Base-by-base conservation (phyloP, 1,284 basidiomycete genomes). In the Cerioporus squamosus region DNA sequence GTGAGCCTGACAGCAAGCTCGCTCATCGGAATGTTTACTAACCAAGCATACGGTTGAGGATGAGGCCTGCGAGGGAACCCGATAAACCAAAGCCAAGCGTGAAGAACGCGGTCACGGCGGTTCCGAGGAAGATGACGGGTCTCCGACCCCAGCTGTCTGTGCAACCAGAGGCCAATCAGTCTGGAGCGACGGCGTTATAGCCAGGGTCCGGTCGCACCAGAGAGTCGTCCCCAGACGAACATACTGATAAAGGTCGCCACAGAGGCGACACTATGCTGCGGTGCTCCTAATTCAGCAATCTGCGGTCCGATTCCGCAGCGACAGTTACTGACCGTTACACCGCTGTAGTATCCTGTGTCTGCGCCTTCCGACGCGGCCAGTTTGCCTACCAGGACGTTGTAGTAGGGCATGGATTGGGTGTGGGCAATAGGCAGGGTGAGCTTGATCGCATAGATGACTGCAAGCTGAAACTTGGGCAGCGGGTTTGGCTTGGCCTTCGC, bases 141-240 rank as follows among this genome's bases (percentile, higher is more conserved):
- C 81, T 79, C 8, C 87, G 79, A 6, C 87, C 88, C 24, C 84
- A 71, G 45, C 77, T 68, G 65, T 88, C 86, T 82, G 80, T 81
- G 7, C 8, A 24, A 7, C 15, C 23, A 3, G 15, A 9, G 38
- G 33, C 14, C 2, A n/a, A 8, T 18, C 3, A n/a, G 17, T 15
- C 15, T 36, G 5, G 29, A 17, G 10, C 45, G 17, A 10, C 15
- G 29, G 20, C n/a, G n/a, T 12, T 9, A 10, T n/a, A n/a, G n/a
- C n/a, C 5, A 3, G 18, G 18, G 9, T 3, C 6, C 15, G 22
- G 31, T 9, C 38, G 38, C 39, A 75, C 74, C 73, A 44, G 74
- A 75, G 8, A 76, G 44, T 20, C 68, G 59, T 5, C 71, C 74
- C 74, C 74, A 76, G 17, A 66, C 57, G 55, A 72, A 73, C 48